Base-by-base conservation (phyloP, 352 stramenopile genomes). In the Globisporangium spinosum region DNA sequence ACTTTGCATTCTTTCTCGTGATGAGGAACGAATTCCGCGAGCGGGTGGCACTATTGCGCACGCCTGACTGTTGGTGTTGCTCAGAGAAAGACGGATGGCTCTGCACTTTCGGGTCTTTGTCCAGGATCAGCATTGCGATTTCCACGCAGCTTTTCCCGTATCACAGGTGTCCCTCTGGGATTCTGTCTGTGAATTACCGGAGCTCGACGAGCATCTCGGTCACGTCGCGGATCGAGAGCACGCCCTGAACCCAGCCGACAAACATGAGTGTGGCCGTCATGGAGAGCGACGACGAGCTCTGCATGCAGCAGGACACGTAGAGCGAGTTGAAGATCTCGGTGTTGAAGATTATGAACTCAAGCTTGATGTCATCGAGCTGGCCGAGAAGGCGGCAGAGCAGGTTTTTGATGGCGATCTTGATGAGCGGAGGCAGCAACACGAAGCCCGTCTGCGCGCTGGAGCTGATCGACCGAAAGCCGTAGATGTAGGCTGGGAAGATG, bases 401-500 rank as follows among this genome's bases (percentile, higher is more conserved):
- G 58, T 87, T 85, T 55, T 83, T 38, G 32, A 38, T 10, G 3
- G 32, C 47, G 9, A 84, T 71, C 56, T 87, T 82, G 45, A 89
- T 70, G 1, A 82, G 5, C 0, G 75, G 76, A 0, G 82, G 62
- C 0, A 86, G 12, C 29, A 83, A 17, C 4, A 80, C 64, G 38
- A 77, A 85, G 1, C 63, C 23, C 0, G 70, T 72, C 53, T 83
- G 75, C 3, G 73, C 32, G 12, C 29, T 51, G 1, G 70, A 40
- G 10, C 32, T 6, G 7, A 38, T 38, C 32, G 62, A 59, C 1
- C 76, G 64, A 25, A 82, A 83, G 0, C 66, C 71, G 12, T 73
- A 73, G 49, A 78, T 80, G 62, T 79, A 89, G 34, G 80, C 15
- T 5, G 77, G 73, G 49, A 82, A 89, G 3, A 83, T 59, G 62